These are phyloP conservation scores for Epichloe bromicola DNA, from an alignment of 2,329 filamentous ascomycete genomes.

Conservation along the genomic window DNA sequence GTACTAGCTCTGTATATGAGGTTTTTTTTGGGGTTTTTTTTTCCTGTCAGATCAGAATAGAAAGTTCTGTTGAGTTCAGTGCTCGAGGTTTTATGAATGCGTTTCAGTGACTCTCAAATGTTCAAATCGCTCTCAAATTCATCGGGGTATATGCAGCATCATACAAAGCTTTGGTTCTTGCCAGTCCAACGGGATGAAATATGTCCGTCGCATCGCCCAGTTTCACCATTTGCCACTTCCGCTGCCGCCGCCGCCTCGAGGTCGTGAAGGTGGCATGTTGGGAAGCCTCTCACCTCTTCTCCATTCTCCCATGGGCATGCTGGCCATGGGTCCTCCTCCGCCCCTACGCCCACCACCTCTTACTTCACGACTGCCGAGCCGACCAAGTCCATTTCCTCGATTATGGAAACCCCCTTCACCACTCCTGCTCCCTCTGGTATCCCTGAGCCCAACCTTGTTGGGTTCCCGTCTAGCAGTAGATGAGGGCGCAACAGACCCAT, in stretches of 20 bases:
- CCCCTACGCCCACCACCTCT: slow-evolving; percentile 26
- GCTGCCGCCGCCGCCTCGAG: slow-evolving; percentile 14
- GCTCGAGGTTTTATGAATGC: neutral
- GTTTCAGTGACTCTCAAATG: neutral
- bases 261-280: slow-evolving; percentile 27
- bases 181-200: neutral
- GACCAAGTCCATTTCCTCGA: slow-evolving; percentile 18
- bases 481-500: slow-evolving; percentile 61
- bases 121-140: neutral
- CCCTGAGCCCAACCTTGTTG: slow-evolving; percentile 3
- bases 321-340: slow-evolving; percentile 23
- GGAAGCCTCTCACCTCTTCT: slow-evolving; percentile 51
- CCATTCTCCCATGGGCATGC: slow-evolving; percentile 47
- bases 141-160: slow-evolving; percentile 15
- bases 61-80: slow-evolving; percentile 6
- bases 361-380: slow-evolving; percentile 22
- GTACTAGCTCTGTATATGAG: slow-evolving; percentile 28
- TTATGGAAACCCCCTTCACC: slow-evolving; percentile 14
- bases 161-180: neutral
- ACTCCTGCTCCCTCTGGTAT: slow-evolving; percentile 12
- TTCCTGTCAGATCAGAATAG: slow-evolving; percentile 14
- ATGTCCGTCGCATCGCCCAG: neutral
- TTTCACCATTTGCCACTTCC: slow-evolving; percentile 15
- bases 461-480: slow-evolving; percentile 22
- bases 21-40: slow-evolving; percentile 3